A percentile compares a stretch with the other conserved stretches of the same genome.
Conservation (phyloP, 805 yeast genomes). For the Wickerhamiella bombiphila region DNA sequence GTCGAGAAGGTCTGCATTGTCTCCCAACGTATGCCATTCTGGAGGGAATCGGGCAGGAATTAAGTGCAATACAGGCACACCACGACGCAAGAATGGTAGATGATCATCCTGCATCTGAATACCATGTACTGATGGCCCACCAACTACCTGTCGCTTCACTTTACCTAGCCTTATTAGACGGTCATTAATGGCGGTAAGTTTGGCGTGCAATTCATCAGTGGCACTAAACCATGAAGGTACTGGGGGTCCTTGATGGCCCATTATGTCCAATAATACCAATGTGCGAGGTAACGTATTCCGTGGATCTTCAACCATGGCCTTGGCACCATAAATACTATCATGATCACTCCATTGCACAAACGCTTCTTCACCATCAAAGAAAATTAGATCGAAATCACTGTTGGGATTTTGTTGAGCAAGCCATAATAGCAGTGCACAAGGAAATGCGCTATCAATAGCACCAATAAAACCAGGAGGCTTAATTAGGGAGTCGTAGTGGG, state of each 20-base stretch:
- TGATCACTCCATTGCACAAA: slow-evolving; percentile 34
- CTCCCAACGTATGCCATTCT: slow-evolving; percentile 38
- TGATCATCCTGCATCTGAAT: slow-evolving; percentile 35
- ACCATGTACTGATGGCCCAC: slow-evolving; percentile 14
- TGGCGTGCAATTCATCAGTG: slow-evolving; percentile 27
- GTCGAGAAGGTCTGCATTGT: slow-evolving; percentile 32
- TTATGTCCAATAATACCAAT: slow-evolving; percentile 35
- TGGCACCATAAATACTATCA: slow-evolving; percentile 45
- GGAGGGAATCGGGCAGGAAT: slow-evolving; percentile 40
- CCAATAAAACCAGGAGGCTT: slow-evolving; percentile 43
- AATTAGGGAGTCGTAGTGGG: slow-evolving; percentile 40
- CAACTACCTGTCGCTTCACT: slow-evolving; percentile 6
- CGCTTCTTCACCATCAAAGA: slow-evolving; percentile 53
- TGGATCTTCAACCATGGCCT: slow-evolving; percentile 29
- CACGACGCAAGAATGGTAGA: slow-evolving; percentile 33
- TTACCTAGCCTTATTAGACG: slow-evolving; percentile 13
- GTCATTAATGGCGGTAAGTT: slow-evolving; percentile 27
- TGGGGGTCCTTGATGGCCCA: slow-evolving; percentile 29
- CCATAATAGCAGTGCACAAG: slow-evolving; percentile 39
- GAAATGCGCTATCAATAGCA: slow-evolving; percentile 45
- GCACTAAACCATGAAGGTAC: slow-evolving; percentile 32
- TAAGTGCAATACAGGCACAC: slow-evolving; percentile 36
- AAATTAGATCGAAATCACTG: slow-evolving; percentile 23
- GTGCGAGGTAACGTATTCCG: slow-evolving; percentile 26
- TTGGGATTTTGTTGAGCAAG: slow-evolving; percentile 24